Evolutionary conservation across 495 filamentous ascomycete genomes (phyloP), one percentile per base, ranked within the genome.

Genomic region (Acidiella bohemica): DNA sequence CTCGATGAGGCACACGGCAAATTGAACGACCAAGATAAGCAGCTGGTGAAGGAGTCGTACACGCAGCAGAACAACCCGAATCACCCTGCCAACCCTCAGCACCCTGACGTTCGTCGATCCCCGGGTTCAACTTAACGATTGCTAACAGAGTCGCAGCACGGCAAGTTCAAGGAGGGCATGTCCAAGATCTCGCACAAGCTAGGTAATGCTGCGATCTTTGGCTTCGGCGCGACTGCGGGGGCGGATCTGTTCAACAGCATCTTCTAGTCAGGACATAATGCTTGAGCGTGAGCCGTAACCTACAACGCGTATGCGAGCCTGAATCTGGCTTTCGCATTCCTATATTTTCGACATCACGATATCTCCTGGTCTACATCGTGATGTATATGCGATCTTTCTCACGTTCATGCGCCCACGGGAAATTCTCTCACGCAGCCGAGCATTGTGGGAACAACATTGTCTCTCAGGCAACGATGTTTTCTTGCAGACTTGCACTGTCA

Each of bases 191-290:
- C 13, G 13, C 7, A 29, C 24, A 44, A 44, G 41, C 3, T 44
- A 14, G 42, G 42, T 13, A 46, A 76, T 53, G 73, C 73, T n/a
- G 42, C 42, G 5, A 33, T 46, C 36, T 46, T 46, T 19, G 42
- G 42, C 9, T 36, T 36, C 20, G 42, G 42, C 14, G 42, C 42
- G 6, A 32, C 42, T 13, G 34, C 34, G n/a, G 42, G 42, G 18
- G 14, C 31, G 13, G 19, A 20, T 19, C 32, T 46, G 7, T 36
- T 46, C 26, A 46, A 46, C 27, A 28, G n/a, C 16, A 40, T 46
- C 13, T 46, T 46, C 24, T 46, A n/a, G n/a, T n/a, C n/a, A n/a
- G n/a, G n/a, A n/a, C n/a, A n/a, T n/a, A n/a, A n/a, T n/a, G n/a
- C n/a, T n/a, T n/a, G n/a, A n/a, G n/a, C n/a, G n/a, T n/a, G n/a